phyloP scores from a whole-genome alignment of 169 alveolate genomes.

The Plasmodium ovale region DNA sequence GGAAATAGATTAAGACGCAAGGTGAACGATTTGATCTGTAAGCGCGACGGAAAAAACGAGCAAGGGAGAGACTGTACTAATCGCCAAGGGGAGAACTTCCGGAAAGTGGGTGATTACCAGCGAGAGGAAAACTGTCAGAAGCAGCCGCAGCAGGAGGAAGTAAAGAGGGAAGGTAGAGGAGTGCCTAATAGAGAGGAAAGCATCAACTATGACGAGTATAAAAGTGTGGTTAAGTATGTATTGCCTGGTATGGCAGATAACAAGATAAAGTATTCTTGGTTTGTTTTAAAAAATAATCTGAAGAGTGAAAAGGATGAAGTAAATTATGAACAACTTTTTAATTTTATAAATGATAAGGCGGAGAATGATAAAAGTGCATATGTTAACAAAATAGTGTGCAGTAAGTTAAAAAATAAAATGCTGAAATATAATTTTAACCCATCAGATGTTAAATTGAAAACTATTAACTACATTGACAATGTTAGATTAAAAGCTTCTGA shows the following conservation, averaged over 20 bases:
- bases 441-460: constrained; percentile 51
- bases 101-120: neutral
- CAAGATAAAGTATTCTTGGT: constrained; percentile 58
- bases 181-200: neutral
- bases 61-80: neutral
- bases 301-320: constrained; percentile 25
- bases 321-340: constrained; percentile 22
- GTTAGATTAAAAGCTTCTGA: constrained; percentile 57
- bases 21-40: constrained; percentile 28
- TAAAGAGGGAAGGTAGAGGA: neutral
- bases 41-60: neutral
- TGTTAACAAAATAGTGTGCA: constrained; percentile 52
- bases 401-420: constrained; percentile 64
- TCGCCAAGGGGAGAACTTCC: neutral
- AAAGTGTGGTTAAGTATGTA: constrained; percentile 46
- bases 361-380: constrained; percentile 45
- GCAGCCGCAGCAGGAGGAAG: neutral
- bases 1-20: constrained; percentile 39
- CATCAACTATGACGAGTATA: constrained; percentile 62
- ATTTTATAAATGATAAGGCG: constrained; percentile 28
- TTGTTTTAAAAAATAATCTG: constrained; percentile 31
- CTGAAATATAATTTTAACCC: constrained; percentile 54
- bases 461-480: constrained; percentile 57
- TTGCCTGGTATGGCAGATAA: constrained; percentile 43
- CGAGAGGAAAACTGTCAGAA: neutral